Evolutionary conservation across 805 yeast genomes (phyloP).

Genomic region (Lachancea dasiensis): DNA sequence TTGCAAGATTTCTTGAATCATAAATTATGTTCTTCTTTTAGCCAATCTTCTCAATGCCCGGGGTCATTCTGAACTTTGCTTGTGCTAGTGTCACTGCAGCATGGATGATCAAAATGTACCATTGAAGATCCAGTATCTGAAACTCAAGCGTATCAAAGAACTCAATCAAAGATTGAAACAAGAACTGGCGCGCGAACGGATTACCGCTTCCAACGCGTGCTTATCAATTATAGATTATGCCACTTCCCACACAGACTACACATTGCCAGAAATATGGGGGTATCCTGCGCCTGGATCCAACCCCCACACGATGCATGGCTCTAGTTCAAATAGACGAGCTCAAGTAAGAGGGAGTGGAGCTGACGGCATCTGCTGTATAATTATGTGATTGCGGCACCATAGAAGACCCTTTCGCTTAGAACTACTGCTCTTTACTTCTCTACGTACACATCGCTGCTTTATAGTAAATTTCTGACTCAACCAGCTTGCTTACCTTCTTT

Average conservation of each 20-base stretch:
- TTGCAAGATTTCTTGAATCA: too few relatives aligned
- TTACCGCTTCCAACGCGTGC: constrained; percentile 59
- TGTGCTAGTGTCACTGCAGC: too few relatives aligned
- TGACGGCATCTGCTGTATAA: constrained; percentile 29
- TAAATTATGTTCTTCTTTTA: too few relatives aligned
- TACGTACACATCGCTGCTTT: too few relatives aligned
- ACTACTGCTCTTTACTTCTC: too few relatives aligned
- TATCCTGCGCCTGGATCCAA: constrained; percentile 34
- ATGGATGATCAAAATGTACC: constrained; percentile 21
- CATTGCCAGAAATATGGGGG: constrained; percentile 39
- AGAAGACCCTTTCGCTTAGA: too few relatives aligned
- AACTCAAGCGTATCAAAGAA: constrained; percentile 55
- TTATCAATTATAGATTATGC: constrained; percentile 38
- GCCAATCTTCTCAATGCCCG: too few relatives aligned
- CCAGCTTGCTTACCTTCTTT: constrained; percentile 45
- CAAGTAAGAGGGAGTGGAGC: not conserved
- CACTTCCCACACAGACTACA: constrained; percentile 33
- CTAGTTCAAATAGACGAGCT: constrained; percentile 5
- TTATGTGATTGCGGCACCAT: too few relatives aligned
- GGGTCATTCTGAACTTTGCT: too few relatives aligned
- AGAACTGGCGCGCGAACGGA: constrained; percentile 49
- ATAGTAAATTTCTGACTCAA: constrained; percentile 8
- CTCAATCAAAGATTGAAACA: constrained; percentile 48
- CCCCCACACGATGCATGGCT: constrained; percentile 31
- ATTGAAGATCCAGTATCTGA: constrained; percentile 46